phyloP scores from a whole-genome alignment of 345 rosid genomes.

The Brassica cretica region DNA sequence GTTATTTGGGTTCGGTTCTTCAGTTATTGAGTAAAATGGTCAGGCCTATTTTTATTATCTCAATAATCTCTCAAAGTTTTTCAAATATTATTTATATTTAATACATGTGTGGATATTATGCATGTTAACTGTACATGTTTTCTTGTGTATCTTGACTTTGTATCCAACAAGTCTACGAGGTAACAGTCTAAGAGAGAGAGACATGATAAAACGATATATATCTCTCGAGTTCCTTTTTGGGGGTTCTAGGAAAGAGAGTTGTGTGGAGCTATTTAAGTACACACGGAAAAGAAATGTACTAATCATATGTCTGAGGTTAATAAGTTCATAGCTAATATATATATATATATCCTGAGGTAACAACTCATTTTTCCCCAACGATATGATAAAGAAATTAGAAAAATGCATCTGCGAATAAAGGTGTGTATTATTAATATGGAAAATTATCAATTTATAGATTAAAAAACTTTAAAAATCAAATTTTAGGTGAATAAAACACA shows the following conservation, averaged over 20 bases:
- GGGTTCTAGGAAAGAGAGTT: not conserved
- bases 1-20: not conserved
- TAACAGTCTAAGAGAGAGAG: not conserved
- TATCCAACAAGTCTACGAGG: not conserved
- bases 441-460: not conserved
- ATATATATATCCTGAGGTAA: not conserved
- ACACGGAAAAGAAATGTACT: not conserved
- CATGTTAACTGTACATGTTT: not conserved
- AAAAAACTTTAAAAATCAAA: not conserved
- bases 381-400: not conserved
- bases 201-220: not conserved
- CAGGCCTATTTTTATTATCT: not conserved
- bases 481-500: not conserved
- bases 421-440: not conserved
- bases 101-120: not conserved
- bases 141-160: constrained; percentile 1
- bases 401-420: not conserved
- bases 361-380: not conserved
- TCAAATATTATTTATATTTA: not conserved
- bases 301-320: not conserved
- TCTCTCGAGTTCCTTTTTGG: not conserved
- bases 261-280: not conserved
- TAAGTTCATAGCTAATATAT: not conserved
- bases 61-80: not conserved
- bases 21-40: not conserved